These are phyloP conservation scores for Linnemannia exigua DNA, from an alignment of 192 early-diverging fungal species.

Conservation along the genomic window DNA sequence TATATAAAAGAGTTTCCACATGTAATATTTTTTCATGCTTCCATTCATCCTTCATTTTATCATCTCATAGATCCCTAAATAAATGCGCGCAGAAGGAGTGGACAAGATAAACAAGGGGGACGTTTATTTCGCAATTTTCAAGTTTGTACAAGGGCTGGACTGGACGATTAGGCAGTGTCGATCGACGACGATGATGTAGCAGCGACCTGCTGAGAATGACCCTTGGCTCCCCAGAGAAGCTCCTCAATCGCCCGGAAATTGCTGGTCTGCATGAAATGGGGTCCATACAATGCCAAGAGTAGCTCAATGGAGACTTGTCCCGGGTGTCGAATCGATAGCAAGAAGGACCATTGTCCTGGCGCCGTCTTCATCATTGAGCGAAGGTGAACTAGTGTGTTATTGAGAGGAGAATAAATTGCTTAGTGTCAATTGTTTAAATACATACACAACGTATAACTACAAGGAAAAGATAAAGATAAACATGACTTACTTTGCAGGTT, in stretches of 20 bases:
- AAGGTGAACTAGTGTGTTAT: slow-evolving; percentile 28
- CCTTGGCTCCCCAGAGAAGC: slow-evolving; percentile 33
- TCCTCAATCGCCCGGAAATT: slow-evolving; percentile 50
- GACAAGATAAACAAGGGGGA: too few relatives aligned
- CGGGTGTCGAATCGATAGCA: slow-evolving; percentile 53
- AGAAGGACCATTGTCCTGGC: slow-evolving; percentile 48
- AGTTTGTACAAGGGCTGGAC: not conserved
- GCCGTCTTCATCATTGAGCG: slow-evolving; percentile 56
- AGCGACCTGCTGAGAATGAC: not conserved
- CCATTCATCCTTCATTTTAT: not conserved
- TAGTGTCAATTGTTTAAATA: not conserved
- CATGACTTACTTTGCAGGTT: slow-evolving; percentile 48
- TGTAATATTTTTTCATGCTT: too few relatives aligned
- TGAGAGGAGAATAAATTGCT: not conserved
- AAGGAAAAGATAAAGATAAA: not conserved
- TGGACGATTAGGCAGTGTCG: not conserved
- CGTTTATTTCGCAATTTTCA: not conserved
- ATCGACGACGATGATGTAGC: slow-evolving; percentile 4
- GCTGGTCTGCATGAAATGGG: slow-evolving; percentile 48
- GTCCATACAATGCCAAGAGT: slow-evolving; percentile 42
- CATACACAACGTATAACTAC: not conserved
- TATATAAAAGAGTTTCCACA: too few relatives aligned
- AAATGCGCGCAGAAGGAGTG: not conserved
- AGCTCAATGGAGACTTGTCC: slow-evolving; percentile 51
- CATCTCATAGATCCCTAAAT: not conserved